These are phyloP conservation scores for Candida jianshihensis DNA, from an alignment of 805 yeast species.

Conservation along the genomic window DNA sequence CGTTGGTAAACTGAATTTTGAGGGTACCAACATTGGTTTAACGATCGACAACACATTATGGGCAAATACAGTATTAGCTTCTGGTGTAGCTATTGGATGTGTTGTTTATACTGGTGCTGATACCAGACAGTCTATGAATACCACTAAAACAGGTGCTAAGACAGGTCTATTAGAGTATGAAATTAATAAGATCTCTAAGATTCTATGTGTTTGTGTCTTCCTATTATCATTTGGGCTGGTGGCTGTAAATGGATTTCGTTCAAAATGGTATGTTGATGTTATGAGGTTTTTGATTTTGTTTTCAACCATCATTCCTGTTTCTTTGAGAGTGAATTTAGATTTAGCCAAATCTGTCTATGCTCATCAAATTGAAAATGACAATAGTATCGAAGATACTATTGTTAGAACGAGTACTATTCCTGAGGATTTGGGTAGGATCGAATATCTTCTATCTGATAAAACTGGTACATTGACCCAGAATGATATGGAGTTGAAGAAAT, in stretches of 20 bases:
- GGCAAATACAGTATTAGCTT: conserved; percentile 97
- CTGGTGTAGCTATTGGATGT: conserved; percentile 86
- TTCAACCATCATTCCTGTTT: conserved; percentile 94
- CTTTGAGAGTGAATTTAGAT: conserved; percentile 88
- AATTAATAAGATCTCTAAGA: conserved; percentile 81
- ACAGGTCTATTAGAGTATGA: conserved; percentile 87
- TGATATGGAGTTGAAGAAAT: conserved; percentile 92
- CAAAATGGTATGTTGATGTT: conserved; percentile 83
- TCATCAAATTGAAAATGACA: conserved; percentile 86
- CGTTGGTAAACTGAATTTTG: conserved; percentile 62
- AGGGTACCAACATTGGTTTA: conserved; percentile 54
- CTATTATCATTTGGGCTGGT: conserved; percentile 71
- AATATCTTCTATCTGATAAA: conserved; percentile 85
- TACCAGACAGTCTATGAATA: conserved; percentile 92
- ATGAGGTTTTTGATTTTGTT: conserved; percentile 87
- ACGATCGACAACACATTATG: conserved; percentile 89
- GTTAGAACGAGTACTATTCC: conserved; percentile 98
- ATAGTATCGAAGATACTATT: conserved; percentile 72
- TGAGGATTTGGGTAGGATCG: conserved; percentile 94
- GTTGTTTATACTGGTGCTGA: conserved; percentile 87
- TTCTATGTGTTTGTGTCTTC: conserved; percentile 82
- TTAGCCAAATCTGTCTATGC: conserved; percentile 95
- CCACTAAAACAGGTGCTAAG: conserved; percentile 80
- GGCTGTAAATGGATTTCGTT: conserved; percentile 65
- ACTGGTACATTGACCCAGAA: conserved; percentile 97